phyloP scores from a whole-genome alignment of 768 basidiomycete genomes.

The Calocera viscosa region DNA sequence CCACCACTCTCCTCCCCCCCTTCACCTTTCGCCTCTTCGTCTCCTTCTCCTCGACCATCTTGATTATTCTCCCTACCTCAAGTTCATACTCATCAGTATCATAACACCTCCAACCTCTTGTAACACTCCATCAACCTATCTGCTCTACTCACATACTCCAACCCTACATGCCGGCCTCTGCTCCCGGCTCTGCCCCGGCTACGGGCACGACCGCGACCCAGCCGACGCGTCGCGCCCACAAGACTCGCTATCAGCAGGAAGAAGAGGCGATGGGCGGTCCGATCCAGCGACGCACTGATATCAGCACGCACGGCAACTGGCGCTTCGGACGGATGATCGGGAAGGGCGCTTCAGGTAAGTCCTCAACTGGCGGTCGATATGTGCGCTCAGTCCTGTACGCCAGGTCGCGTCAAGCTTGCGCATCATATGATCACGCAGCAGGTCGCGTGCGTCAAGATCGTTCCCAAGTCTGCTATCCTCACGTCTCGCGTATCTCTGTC shows the following conservation, averaged over 20 bases:
- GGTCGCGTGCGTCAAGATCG: constrained; percentile 91
- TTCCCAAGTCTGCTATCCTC: constrained; percentile 68
- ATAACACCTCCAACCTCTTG: neutral
- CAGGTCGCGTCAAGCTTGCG: constrained; percentile 78
- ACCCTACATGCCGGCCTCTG: neutral
- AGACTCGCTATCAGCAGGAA: constrained; percentile 1
- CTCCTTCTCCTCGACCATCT: neutral
- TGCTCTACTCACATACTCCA: neutral
- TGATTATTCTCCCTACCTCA: neutral
- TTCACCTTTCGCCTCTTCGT: neutral
- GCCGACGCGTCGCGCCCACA: neutral
- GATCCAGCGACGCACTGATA: neutral
- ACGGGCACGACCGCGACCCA: neutral
- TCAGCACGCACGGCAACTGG: constrained; percentile 4
- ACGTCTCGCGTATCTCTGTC: constrained; percentile 57
- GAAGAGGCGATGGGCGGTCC: constrained; percentile 1
- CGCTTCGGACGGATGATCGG: neutral
- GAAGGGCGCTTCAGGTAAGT: neutral
- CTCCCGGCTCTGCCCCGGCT: neutral
- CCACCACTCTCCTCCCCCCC: neutral
- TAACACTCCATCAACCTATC: neutral
- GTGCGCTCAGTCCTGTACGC: neutral
- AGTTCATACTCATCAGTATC: neutral
- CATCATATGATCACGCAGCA: constrained; percentile 74
- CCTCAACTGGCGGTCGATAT: neutral